These are phyloP conservation scores for Echeveria elegans DNA, from an alignment of 164 flowering plant genomes.

Conservation along the genomic window DNA sequence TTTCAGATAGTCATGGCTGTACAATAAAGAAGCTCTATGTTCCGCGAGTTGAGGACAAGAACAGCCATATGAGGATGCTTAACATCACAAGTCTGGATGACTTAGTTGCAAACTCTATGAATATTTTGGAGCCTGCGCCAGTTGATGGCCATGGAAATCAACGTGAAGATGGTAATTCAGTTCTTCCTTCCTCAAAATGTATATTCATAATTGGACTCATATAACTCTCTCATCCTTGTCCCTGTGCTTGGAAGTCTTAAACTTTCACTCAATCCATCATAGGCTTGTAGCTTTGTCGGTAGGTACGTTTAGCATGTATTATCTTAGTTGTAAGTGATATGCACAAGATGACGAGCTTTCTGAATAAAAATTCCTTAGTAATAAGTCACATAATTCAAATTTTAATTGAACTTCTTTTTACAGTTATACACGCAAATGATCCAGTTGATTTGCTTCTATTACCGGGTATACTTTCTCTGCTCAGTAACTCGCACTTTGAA, in stretches of 20 bases:
- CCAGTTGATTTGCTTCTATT: conserved; percentile 82
- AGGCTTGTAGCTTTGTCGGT: no score
- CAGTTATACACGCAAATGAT: conserved; percentile 78
- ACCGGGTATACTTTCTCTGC: conserved; percentile 50
- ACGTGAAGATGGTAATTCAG: conserved; percentile 75
- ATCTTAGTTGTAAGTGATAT: not conserved
- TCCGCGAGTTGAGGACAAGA: conserved; percentile 95
- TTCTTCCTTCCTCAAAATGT: not conserved
- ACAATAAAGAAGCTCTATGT: conserved; percentile 67
- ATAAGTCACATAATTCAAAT: not conserved
- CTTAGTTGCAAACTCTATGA: conserved; percentile 86
- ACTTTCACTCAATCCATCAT: not conserved
- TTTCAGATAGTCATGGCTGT: conserved; percentile 35
- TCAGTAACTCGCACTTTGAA: not conserved
- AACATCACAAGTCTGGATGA: conserved; percentile 65
- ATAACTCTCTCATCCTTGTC: not conserved
- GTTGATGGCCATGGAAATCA: conserved; percentile 65
- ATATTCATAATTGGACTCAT: not conserved
- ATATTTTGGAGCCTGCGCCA: conserved; percentile 84
- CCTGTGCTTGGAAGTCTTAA: not conserved
- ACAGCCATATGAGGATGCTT: conserved; percentile 88
- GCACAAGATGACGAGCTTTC: not conserved
- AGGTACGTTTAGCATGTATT: not conserved
- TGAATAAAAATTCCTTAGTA: not conserved
- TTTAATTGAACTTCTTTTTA: conserved; percentile 16